Evolutionary conservation across 495 filamentous ascomycete genomes (phyloP), one percentile per base, ranked within the genome.

Genomic region (Jackrogersella multiformis): DNA sequence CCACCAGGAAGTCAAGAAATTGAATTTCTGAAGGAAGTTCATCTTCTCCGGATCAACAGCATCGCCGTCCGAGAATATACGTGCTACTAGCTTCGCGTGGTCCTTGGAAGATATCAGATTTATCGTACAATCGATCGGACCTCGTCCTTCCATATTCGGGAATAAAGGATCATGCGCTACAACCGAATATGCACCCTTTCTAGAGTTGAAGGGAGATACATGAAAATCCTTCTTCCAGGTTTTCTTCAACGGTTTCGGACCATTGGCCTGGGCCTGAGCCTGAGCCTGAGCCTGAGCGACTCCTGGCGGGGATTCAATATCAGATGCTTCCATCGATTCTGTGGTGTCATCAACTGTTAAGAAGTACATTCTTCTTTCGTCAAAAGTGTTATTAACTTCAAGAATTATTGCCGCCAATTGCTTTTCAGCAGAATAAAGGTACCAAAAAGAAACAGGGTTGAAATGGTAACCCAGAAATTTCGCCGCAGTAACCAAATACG

Each of bases 371-470:
- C 89, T 81, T 53, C 88, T 85, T 75, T 94, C 90, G 55, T 83
- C 86, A 70, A 91, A 92, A 0, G 89, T 92, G 64, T 93, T 92
- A 71, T 91, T 92, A 39, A 93, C 88, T 70, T 94, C 91, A 13
- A 92, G 66, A 34, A 94, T 84, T 74, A 92, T 84, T 23, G 86
- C 86, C 39, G 82, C 81, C 26, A 94, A 80, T n/a, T 82, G 76
- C 51, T 82, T 80, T 3, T 84, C 69, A 5, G 77, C 63, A 18
- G 83, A 82, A 70, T 94, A 94, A 6, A 94, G 80, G 64, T 93
- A 92, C 88, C 91, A 94, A 75, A 92, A 91, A 7, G 88, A 92
- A 12, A 92, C 88, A 0, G 90, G 90, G 66, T 91, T 92, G 75
- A 91, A 91, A 13, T 85, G 85, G 71, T 90, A 91, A 13, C 88